A percentile compares a stretch with the other conserved stretches of the same genome.
Evolutionary conservation across 2,329 filamentous ascomycete genomes (phyloP).

Genomic region (Phialophora tarda): DNA sequence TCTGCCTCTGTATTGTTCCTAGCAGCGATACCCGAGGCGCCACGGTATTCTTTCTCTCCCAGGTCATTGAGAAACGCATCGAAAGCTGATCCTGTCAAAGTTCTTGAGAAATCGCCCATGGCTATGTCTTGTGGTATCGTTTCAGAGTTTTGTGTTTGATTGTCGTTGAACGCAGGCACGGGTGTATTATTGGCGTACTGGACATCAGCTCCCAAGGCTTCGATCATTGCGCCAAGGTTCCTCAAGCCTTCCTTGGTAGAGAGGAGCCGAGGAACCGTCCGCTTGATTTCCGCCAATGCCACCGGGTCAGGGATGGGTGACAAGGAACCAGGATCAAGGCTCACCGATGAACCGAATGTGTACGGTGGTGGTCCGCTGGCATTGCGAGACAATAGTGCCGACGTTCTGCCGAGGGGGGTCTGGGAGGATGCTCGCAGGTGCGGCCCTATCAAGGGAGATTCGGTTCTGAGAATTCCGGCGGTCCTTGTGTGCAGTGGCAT

Average conservation of each 20-base stretch:
- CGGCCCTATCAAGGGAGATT: conserved; percentile 5
- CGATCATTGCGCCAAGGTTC: conserved; percentile 7
- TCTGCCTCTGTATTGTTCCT: not conserved
- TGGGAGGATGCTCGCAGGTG: not conserved
- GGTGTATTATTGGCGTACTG: not conserved
- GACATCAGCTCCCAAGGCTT: conserved; percentile 9
- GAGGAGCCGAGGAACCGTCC: conserved; percentile 3
- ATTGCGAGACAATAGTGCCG: conserved; percentile 8
- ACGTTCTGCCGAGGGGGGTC: not conserved
- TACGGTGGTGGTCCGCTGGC: conserved; percentile 6
- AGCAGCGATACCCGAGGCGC: not conserved
- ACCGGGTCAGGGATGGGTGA: conserved; percentile 18
- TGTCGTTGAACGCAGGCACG: not conserved
- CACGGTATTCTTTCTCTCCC: not conserved
- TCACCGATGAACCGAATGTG: conserved; percentile 21
- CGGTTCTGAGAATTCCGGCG: conserved; percentile 7
- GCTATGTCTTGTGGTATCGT: not conserved
- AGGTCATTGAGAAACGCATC: conserved; percentile 7
- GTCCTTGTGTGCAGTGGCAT: conserved; percentile 8
- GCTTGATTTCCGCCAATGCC: conserved; percentile 29
- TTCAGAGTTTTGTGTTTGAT: not conserved
- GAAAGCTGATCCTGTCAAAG: not conserved
- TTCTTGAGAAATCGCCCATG: not conserved
- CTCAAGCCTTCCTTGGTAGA: not conserved
- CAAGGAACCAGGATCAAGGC: conserved; percentile 26